Evolutionary conservation across 176 grass and related monocot genomes (phyloP), one percentile per base, ranked within the genome.

Genomic region (Oryza rufipogon): DNA sequence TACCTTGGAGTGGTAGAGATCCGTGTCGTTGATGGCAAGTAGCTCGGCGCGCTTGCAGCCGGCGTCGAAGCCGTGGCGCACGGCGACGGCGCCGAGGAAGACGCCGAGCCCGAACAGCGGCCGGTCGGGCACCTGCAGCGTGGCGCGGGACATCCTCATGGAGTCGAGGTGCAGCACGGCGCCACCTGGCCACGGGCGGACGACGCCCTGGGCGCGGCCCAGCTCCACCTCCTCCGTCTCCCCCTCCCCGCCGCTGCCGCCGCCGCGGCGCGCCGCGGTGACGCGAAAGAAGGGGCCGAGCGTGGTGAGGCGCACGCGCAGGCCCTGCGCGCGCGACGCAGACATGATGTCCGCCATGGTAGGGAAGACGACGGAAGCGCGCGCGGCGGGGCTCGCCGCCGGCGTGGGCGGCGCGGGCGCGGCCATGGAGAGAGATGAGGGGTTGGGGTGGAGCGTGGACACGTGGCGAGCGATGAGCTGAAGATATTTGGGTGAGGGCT

Each of bases 11-110:
- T 98, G 96, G 80, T 93, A 95, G 69, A 92, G 77, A 60, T 86
- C 86, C n/a, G 89, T 91, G 65, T 98, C 93, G 49, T 98, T 91
- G 68, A 95, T 98, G 60, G 96, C 96, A 39, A 98, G 96, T 52
- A 98, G 87, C 73, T 95, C 89, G 63, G 96, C 91, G 45, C 91
- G 85, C 68, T 15, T 34, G 88, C 96, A 98, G 0, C 96, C 96
- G 76, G 72, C 65, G 80, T 95, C 96, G 85, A 90, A 98, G 49
- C 93, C 93, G 47, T 95, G 96, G 12, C 96, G 85, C 58, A 95
- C 84, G 45, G 91, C 91, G 75, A 90, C 91, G 32, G 93, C 96
- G 10, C 93, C 96, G 6, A 98, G 74, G 88, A 95, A 98, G 60
- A 98, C 79, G 22, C 96, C 89, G 30, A 95, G 75, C 4, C 96